Base-by-base conservation (phyloP, 2,329 filamentous ascomycete genomes). In the Talaromyces verruculosus region DNA sequence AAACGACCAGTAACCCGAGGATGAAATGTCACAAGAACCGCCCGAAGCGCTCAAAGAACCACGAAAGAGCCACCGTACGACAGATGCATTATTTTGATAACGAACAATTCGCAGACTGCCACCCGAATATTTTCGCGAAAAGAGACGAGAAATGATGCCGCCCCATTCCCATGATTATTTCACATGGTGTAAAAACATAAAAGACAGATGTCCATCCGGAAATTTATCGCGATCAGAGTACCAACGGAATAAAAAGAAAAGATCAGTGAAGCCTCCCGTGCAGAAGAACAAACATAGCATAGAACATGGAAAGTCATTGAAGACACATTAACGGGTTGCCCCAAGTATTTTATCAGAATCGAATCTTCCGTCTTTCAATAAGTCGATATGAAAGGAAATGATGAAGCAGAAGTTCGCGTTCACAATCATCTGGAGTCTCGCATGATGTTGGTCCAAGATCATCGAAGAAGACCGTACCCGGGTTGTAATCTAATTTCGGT, bases 291-390 rank as follows among this genome's bases (percentile, higher is more conserved):
- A 35, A 53, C 15, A 58, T 43, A 47, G 51, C 43, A 45, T 47
- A 60, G 37, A 66, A 66, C 41, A 60, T 58, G 61, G 13, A 37
- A 65, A 65, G 43, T 64, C 65, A 63, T 64, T 25, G 61, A 65
- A 66, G 55, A 68, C 63, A 63, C 66, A 75, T 75, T 76, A 76
- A 67, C 69, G 73, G 75, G 74, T 76, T 69, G 75, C 74, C 75
- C 75, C 73, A 67, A 41, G 68, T 76, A 75, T 64, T 77, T 72
- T 77, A 76, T 75, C 59, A 71, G 67, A 53, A 45, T 67, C 39
- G 51, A 59, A 60, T 69, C 47, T 68, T 62, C 61, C 30, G 51
- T 63, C 33, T 64, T 66, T 68, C 43, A 67, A 65, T 58, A 45
- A 53, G 57, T 51, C 47, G 30, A 59, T 37, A 61, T 51, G 62